A percentile compares a stretch with the other conserved stretches of the same genome.
phyloP scores from a whole-genome alignment of 345 rosid species.

The Barbarea vulgaris region DNA sequence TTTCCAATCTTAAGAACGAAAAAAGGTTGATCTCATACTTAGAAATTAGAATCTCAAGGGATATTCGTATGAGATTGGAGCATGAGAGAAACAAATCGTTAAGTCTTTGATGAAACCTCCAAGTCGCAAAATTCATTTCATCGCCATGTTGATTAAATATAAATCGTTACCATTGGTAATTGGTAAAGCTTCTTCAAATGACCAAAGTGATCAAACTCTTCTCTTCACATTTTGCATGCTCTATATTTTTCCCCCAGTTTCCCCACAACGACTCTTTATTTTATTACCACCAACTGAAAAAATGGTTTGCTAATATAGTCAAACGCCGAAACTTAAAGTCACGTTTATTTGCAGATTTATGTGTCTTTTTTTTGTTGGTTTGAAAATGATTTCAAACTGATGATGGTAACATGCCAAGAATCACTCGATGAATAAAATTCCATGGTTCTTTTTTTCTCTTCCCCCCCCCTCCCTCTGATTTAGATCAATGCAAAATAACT shows the following conservation, averaged over 20 bases:
- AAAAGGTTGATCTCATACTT: not conserved
- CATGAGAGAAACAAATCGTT: not conserved
- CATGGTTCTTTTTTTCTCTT: not conserved
- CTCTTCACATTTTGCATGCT: not conserved
- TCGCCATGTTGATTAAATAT: not conserved
- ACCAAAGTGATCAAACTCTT: slow-evolving; percentile 12
- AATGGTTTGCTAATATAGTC: not conserved
- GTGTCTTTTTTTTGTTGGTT: too few relatives aligned
- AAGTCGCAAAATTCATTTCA: not conserved
- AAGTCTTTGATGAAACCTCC: not conserved
- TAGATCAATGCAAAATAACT: slow-evolving; percentile 19
- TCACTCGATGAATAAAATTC: not conserved
- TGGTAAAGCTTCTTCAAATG: not conserved
- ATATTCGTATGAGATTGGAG: not conserved
- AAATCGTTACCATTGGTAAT: not conserved
- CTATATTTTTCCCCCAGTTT: not conserved
- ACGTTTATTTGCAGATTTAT: not conserved
- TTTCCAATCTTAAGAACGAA: not conserved
- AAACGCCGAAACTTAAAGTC: not conserved
- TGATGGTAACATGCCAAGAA: not conserved
- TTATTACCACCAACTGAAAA: not conserved
- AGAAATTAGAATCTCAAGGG: not conserved
- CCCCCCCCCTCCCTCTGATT: not conserved
- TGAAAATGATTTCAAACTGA: not conserved
- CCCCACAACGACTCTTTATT: not conserved